These are phyloP conservation scores for Coemansia sp. DNA, from an alignment of 192 early-diverging fungal species.

Conservation along the genomic window DNA sequence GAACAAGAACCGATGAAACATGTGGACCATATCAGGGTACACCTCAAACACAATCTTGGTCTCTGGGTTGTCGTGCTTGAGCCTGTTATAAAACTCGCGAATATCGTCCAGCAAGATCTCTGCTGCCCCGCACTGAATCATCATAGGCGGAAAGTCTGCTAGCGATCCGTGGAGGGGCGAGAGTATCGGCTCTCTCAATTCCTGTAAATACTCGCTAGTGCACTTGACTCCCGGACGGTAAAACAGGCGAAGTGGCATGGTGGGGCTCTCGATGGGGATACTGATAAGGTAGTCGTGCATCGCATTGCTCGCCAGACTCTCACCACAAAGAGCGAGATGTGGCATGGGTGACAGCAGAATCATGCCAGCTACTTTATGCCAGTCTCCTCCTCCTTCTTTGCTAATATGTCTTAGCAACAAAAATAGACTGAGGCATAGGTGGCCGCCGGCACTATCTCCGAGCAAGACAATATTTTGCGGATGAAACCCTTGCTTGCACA, in stretches of 20 bases:
- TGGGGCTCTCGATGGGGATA: constrained; percentile 19
- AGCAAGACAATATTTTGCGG: constrained; percentile 20
- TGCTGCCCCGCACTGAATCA: constrained; percentile 15
- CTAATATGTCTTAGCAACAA: constrained; percentile 10
- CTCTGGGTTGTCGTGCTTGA: constrained; percentile 10
- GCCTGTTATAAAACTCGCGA: constrained; percentile 9
- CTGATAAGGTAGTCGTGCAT: constrained; percentile 21
- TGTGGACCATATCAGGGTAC: constrained; percentile 44
- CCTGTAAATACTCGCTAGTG: constrained; percentile 13
- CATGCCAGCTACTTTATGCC: not conserved
- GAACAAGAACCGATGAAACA: constrained; percentile 34
- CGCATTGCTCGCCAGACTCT: constrained; percentile 8
- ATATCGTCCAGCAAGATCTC: constrained; percentile 30
- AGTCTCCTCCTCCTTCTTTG: too few relatives aligned
- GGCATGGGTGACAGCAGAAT: constrained; percentile 22
- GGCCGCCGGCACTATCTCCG: constrained; percentile 43
- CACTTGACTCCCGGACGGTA: constrained; percentile 25
- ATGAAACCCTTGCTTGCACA: constrained; percentile 18
- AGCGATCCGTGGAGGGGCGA: constrained; percentile 17
- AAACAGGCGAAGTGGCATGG: constrained; percentile 20
- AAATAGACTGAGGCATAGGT: constrained; percentile 17
- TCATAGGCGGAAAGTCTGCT: constrained; percentile 33
- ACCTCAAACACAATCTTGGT: constrained; percentile 15
- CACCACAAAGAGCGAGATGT: not conserved
- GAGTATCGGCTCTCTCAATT: constrained; percentile 20